Evolutionary conservation across 2,329 filamentous ascomycete species (phyloP).

Genomic region (Celoporthe dispersa): DNA sequence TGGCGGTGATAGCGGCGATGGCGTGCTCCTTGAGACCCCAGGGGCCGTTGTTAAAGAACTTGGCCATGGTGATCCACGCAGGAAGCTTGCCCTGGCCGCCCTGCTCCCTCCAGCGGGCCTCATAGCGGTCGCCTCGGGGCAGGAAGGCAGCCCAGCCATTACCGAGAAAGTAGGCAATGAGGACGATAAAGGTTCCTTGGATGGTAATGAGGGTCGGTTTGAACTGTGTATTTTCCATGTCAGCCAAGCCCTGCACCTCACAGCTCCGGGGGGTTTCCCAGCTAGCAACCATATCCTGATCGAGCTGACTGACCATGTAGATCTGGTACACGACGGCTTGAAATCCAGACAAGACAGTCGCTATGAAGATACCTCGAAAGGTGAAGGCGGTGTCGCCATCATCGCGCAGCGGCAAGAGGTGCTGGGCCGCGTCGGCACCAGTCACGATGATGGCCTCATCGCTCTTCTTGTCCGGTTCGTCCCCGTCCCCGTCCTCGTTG

Average conservation of each 20-base stretch:
- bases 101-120: conserved; percentile 50
- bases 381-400: conserved; percentile 57
- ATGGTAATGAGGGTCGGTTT: conserved; percentile 56
- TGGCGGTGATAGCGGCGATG: conserved; percentile 57
- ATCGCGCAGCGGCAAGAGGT: conserved; percentile 55
- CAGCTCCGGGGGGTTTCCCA: no score
- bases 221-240: conserved; percentile 43
- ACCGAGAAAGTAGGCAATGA: conserved; percentile 61
- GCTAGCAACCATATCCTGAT: no score
- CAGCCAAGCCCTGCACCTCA: conserved; percentile 16
- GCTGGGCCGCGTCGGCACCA: conserved; percentile 53
- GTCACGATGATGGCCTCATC: conserved; percentile 55
- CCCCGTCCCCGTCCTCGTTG: conserved; percentile 30
- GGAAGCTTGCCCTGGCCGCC: conserved; percentile 48
- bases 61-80: conserved; percentile 43
- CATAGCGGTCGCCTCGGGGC: conserved; percentile 56
- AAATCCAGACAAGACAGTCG: conserved; percentile 54
- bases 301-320: conserved; percentile 47
- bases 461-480: conserved; percentile 39
- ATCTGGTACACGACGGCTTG: conserved; percentile 61
- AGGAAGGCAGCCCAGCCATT: conserved; percentile 52
- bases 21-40: conserved; percentile 62
- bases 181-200: conserved; percentile 59
- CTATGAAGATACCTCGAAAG: conserved; percentile 56
- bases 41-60: conserved; percentile 54